These are phyloP conservation scores for Metarhizium brunneum DNA, from an alignment of 2,329 filamentous ascomycete species.

Conservation along the genomic window DNA sequence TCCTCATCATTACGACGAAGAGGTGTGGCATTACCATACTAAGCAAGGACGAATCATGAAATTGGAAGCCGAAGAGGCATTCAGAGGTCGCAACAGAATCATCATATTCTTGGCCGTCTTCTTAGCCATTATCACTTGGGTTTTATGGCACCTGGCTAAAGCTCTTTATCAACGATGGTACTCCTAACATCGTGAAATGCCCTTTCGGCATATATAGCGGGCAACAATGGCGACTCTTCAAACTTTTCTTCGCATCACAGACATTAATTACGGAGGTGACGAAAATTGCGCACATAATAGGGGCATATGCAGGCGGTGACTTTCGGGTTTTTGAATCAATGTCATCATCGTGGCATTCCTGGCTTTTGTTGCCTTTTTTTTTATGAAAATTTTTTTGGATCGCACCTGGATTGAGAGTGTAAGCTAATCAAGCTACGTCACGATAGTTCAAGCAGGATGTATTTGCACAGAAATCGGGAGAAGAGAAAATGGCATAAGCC, in stretches of 20 bases:
- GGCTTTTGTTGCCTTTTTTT: too few species aligned
- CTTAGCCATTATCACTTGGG: constrained; percentile 5
- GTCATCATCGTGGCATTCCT: too few species aligned
- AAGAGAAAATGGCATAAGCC: too few species aligned
- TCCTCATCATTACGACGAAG: constrained; percentile 2
- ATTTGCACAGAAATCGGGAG: too few species aligned
- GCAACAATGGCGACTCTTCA: neutral
- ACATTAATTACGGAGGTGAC: neutral
- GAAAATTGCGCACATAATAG: too few species aligned
- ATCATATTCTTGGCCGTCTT: constrained; percentile 36
- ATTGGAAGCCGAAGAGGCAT: constrained; percentile 54
- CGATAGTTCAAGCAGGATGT: too few species aligned
- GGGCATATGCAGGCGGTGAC: too few species aligned
- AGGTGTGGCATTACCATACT: constrained; percentile 39
- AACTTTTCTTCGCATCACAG: neutral
- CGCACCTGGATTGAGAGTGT: too few species aligned
- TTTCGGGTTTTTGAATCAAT: too few species aligned
- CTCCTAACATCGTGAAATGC: neutral
- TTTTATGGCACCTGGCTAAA: neutral
- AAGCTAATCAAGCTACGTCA: too few species aligned
- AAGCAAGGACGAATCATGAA: constrained; percentile 51
- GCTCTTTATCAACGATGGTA: neutral
- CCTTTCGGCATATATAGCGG: neutral
- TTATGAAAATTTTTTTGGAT: too few species aligned
- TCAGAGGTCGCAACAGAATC: constrained; percentile 48